Evolutionary conservation across 2,329 filamentous ascomycete species (phyloP), one percentile per base, ranked within the genome.

Genomic region (Ceratocystis ficicola): DNA sequence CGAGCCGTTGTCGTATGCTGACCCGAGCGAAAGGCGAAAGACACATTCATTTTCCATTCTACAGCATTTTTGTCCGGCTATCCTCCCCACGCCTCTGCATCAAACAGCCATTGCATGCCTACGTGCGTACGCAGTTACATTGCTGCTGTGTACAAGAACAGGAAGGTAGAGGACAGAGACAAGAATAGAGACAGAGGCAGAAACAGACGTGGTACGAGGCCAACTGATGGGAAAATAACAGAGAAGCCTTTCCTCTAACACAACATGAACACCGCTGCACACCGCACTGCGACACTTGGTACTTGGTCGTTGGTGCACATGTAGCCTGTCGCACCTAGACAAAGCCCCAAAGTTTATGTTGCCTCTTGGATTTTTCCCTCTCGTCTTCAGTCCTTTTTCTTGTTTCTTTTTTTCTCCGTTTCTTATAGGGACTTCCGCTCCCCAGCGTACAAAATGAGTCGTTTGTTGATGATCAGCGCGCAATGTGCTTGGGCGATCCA

Each of bases 301-400:
- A 10, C 36, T 41, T 41, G 36, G 36, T 41, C 36, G 10, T 41
- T 41, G 36, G 36, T 41, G 36, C 36, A 41, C 36, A 41, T 41
- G 36, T 12, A 41, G 36, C 10, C 3, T 41, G 36, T 41, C 36
- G 36, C 36, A 41, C 36, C 36, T 41, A 28, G 52, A 57, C 52
- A 57, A 57, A 30, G 10, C 52, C 52, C 52, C 36, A 41, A 41
- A 15, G 22, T 5, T 50, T 50, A n/a, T 50, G 17, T 50, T 50
- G n/a, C 46, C 46, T 50, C 44, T 50, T 50, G 20, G 5, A 28
- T 57, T 57, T 57, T 30, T 22, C 50, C 36, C 10, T 41, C 5
- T 30, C 52, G n/a, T 57, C 28, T 28, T 30, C 28, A 17, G 52
- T 57, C 30, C 59, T 62, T 67, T 68, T 28, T 25, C 55, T 22